A percentile compares a stretch with the other conserved stretches of the same genome.
Conservation (phyloP, 2,329 filamentous ascomycete species). For the Pseudogymnoascus sp. region DNA sequence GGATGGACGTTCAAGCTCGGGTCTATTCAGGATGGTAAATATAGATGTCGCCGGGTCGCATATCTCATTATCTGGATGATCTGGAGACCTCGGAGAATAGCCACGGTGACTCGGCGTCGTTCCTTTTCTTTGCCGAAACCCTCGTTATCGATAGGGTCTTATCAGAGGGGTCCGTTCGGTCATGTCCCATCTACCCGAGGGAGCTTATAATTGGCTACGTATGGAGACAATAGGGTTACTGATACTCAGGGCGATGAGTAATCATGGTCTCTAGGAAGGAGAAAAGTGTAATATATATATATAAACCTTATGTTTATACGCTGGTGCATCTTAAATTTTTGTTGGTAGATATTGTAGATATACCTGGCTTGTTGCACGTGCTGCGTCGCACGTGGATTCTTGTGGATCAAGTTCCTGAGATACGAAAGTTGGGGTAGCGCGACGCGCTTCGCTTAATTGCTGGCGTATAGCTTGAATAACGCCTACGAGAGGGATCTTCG, state of each 20-base stretch:
- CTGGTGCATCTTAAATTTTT: background rate
- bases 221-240: background rate
- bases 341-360: background rate
- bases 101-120: slow-evolving; percentile 1
- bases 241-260: background rate
- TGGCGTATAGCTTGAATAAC: background rate
- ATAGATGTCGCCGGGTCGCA: background rate
- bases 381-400: background rate
- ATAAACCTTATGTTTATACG: background rate
- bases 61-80: background rate
- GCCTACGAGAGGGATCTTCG: background rate
- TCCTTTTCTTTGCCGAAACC: slow-evolving; percentile 7
- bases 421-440: slow-evolving; percentile 1
- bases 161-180: slow-evolving; percentile 5
- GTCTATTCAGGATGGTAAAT: slow-evolving; percentile 3
- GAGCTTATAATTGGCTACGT: background rate
- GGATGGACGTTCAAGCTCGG: slow-evolving; percentile 5
- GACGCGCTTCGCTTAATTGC: background rate
- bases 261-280: background rate
- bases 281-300: background rate
- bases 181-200: slow-evolving; percentile 1
- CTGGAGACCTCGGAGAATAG: background rate
- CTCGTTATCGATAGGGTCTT: slow-evolving; percentile 7
- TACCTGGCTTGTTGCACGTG: background rate
- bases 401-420: background rate